Conservation (phyloP, 352 stramenopile species). For the Peronospora farinosa region DNA sequence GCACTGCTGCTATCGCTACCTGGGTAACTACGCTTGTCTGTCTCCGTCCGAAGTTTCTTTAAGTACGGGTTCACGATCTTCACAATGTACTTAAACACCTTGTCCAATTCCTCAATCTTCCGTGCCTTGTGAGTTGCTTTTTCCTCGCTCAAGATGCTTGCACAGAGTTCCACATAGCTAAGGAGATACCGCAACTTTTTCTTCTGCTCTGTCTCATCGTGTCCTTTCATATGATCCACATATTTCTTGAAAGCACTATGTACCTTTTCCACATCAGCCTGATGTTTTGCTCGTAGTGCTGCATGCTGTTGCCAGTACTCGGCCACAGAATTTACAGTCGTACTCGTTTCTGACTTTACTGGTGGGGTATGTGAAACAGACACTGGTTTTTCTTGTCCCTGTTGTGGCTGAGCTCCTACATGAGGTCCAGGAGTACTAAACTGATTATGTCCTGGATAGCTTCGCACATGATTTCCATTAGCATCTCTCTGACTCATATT, state of each 20-base stretch:
- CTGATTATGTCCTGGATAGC: constrained; percentile 41
- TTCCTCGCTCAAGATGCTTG: constrained; percentile 71
- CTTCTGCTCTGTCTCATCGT: constrained; percentile 84
- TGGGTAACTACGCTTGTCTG: constrained; percentile 55
- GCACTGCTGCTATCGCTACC: constrained; percentile 10
- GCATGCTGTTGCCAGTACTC: constrained; percentile 81
- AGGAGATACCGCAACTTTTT: constrained; percentile 82
- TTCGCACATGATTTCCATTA: constrained; percentile 24
- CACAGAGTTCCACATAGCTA: constrained; percentile 79
- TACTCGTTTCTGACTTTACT: constrained; percentile 24
- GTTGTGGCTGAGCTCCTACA: constrained; percentile 22
- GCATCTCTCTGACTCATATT: constrained; percentile 36
- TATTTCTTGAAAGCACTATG: constrained; percentile 86
- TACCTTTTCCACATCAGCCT: constrained; percentile 77
- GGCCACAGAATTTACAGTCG: constrained; percentile 36
- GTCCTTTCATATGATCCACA: constrained; percentile 84
- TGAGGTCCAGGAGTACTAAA: constrained; percentile 23
- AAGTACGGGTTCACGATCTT: constrained; percentile 85
- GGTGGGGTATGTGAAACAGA: constrained; percentile 12
- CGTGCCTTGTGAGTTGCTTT: constrained; percentile 59
- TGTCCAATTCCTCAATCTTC: constrained; percentile 79
- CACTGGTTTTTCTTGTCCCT: constrained; percentile 16
- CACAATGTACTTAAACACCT: constrained; percentile 87
- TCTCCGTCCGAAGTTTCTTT: constrained; percentile 83
- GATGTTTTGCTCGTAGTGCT: constrained; percentile 69